A percentile compares a stretch with the other conserved stretches of the same genome.
phyloP scores from a whole-genome alignment of 768 basidiomycete genomes.

The Kwoniella sp. region DNA sequence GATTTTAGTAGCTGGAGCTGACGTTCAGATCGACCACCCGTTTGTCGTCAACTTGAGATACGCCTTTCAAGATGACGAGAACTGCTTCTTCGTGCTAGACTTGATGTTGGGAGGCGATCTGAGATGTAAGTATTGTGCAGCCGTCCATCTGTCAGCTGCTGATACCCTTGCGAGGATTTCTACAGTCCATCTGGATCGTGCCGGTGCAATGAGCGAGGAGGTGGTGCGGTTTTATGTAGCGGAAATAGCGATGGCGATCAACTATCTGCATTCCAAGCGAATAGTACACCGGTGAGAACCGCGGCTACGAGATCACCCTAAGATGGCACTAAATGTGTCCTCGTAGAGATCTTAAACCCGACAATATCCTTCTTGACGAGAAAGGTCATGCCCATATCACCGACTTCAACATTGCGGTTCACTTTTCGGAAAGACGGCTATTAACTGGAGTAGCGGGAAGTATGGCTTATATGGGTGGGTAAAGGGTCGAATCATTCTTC shows the following conservation, averaged over 20 bases:
- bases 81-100: slow-evolving; percentile 97
- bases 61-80: slow-evolving; percentile 95
- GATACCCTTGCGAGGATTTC: not conserved
- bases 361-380: slow-evolving; percentile 93
- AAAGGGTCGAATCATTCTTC: not conserved
- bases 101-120: slow-evolving; percentile 95
- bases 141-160: not conserved
- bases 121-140: slow-evolving; percentile 66
- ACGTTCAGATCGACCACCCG: slow-evolving; percentile 77
- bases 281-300: slow-evolving; percentile 88
- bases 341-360: slow-evolving; percentile 87
- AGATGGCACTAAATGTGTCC: not conserved
- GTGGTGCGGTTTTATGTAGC: slow-evolving; percentile 85
- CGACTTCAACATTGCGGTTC: slow-evolving; percentile 98
- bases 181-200: slow-evolving; percentile 82
- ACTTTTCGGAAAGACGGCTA: slow-evolving; percentile 83
- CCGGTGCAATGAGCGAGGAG: slow-evolving; percentile 73
- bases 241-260: slow-evolving; percentile 81
- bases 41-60: slow-evolving; percentile 89
- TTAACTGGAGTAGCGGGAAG: slow-evolving; percentile 94
- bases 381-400: slow-evolving; percentile 93
- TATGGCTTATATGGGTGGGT: slow-evolving; percentile 96
- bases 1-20: not conserved
- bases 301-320: not conserved
- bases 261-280: slow-evolving; percentile 85